Evolutionary conservation across 2,329 filamentous ascomycete species (phyloP).

Genomic region (Hypoxylon sp.): DNA sequence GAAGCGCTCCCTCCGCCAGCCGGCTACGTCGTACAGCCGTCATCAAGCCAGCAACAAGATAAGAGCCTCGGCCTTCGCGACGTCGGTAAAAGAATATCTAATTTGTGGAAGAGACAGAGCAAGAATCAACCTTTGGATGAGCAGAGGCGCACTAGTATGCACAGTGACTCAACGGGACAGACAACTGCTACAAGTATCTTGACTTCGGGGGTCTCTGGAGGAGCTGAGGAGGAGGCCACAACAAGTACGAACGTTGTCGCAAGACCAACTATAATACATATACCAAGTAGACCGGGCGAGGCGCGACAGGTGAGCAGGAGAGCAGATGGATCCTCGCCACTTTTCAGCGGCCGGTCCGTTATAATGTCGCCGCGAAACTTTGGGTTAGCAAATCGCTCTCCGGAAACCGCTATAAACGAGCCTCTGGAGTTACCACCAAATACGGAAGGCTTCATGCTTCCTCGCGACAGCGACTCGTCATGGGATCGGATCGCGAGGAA

Average conservation of each 20-base stretch:
- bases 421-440: conserved; percentile 31
- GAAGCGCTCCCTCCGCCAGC: conserved; percentile 43
- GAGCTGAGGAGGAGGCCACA: conserved; percentile 49
- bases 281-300: conserved; percentile 53
- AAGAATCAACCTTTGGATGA: conserved; percentile 32
- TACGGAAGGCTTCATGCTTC: conserved; percentile 24
- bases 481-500: conserved; percentile 50
- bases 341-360: conserved; percentile 50
- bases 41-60: conserved; percentile 42
- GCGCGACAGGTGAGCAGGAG: conserved; percentile 51
- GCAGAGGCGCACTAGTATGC: conserved; percentile 48
- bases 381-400: conserved; percentile 31
- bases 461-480: conserved; percentile 45
- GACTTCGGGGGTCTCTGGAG: conserved; percentile 49
- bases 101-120: conserved; percentile 50
- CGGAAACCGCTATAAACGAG: conserved; percentile 26
- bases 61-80: conserved; percentile 36
- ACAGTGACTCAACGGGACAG: conserved; percentile 47
- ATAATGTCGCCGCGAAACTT: conserved; percentile 49
- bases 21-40: conserved; percentile 39
- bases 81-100: conserved; percentile 50
- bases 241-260: conserved; percentile 50
- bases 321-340: conserved; percentile 46
- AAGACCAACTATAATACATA: conserved; percentile 54
- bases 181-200: conserved; percentile 54